Evolutionary conservation across 345 rosid species (phyloP).

Genomic region (Euclidium syriacum): DNA sequence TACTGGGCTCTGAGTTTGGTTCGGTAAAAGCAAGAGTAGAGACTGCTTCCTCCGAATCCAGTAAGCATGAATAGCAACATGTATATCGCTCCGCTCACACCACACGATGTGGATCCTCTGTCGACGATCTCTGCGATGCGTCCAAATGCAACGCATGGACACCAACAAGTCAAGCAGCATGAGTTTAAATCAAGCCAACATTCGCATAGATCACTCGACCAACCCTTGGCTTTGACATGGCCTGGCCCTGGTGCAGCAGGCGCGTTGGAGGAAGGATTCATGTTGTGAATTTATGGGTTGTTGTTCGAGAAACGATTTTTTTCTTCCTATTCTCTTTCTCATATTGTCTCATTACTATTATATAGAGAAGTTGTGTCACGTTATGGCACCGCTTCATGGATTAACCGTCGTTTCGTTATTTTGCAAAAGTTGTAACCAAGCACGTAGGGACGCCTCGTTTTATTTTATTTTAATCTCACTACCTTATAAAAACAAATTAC

Average conservation of each 20-base stretch:
- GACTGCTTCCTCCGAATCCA: conserved; percentile 26
- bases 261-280: conserved; percentile 4
- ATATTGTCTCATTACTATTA: background rate
- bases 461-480: background rate
- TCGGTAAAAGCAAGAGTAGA: conserved; percentile 35
- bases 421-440: background rate
- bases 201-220: conserved; percentile 49
- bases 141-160: conserved; percentile 61
- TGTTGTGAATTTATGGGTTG: background rate
- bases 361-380: background rate
- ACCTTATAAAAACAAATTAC: too few relatives aligned
- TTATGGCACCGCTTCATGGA: background rate
- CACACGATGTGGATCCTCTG: conserved; percentile 43
- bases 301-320: background rate
- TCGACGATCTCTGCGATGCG: conserved; percentile 54
- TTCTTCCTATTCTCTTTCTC: background rate
- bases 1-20: conserved; percentile 29
- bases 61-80: conserved; percentile 14
- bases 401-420: too few relatives aligned
- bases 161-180: conserved; percentile 47
- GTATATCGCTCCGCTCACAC: conserved; percentile 30
- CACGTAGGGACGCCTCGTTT: conserved; percentile 15
- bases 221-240: conserved; percentile 18
- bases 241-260: background rate
- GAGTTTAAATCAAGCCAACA: conserved; percentile 34